phyloP scores from a whole-genome alignment of 2,329 filamentous ascomycete genomes.

The Colletotrichum endophyticum region DNA sequence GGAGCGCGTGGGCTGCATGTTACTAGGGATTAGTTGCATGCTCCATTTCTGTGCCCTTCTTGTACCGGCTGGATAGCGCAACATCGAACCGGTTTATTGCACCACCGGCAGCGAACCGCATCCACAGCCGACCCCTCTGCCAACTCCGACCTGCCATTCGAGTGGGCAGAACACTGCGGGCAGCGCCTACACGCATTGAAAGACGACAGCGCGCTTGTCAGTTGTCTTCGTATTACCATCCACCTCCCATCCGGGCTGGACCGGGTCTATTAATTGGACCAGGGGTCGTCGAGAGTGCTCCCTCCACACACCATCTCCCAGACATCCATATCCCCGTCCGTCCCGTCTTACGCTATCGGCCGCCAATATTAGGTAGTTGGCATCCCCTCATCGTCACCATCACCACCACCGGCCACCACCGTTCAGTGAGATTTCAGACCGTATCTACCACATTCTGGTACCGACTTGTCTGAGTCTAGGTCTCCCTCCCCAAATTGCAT shows the following conservation, averaged over 20 bases:
- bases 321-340: conserved; percentile 14
- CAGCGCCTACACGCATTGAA: neutral
- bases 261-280: conserved; percentile 16
- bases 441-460: neutral
- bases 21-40: neutral
- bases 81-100: conserved; percentile 16
- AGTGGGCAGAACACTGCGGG: neutral
- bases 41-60: neutral
- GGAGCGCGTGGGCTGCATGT: neutral
- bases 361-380: conserved; percentile 6
- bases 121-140: neutral
- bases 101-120: conserved; percentile 13
- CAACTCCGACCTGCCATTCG: neutral
- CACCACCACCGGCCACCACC: neutral
- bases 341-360: conserved; percentile 18
- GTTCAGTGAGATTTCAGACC: neutral
- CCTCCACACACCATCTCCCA: conserved; percentile 20
- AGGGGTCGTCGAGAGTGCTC: conserved; percentile 6
- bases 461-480: neutral
- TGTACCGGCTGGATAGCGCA: neutral
- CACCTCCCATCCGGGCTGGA: conserved; percentile 10
- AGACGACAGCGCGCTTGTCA: neutral
- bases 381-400: neutral
- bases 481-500: neutral
- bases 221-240: conserved; percentile 7